Base-by-base conservation (phyloP, 1,284 basidiomycete species). In the Ganoderma boninense region DNA sequence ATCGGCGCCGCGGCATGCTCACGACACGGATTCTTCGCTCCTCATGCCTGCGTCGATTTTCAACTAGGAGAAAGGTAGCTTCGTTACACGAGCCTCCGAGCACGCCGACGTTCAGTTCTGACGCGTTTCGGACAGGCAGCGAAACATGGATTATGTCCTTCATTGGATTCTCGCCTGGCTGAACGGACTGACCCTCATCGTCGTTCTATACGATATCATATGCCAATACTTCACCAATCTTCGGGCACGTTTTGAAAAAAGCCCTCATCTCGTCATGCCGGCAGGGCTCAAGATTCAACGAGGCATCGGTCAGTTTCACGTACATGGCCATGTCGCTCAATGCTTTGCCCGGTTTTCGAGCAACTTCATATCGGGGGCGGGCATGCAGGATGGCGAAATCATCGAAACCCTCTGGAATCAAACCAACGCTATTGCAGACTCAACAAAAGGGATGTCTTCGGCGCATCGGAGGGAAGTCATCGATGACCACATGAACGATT, bases 401-500 rank as follows among this genome's bases (percentile, higher is more conserved):
- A 42, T 77, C 1, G 75, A 77, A 40, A 75, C 74, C 4, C 60
- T 77, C 0, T 78, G 77, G 76, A 68, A 71, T 16, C 23, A 64
- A 5, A 56, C 74, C 16, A 74, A 78, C 46, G 65, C 69, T 14
- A 65, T 74, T 16, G 49, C 73, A 0, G 66, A 72, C 38, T 71
- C 68, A 35, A 72, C 70, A 11, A 54, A 71, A 0, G 69, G 68
- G 1, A 75, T 76, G 74, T 56, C 70, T 0, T 20, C 54, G 18
- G 62, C 68, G 5, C 73, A 75, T 44, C 40, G 74, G 0, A 75
- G 73, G 14, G 77, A 78, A 44, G 40, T 69, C 4, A 66, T 77
- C 5, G 73, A 78, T 49, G 70, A 76, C 40, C 64, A 69, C 61
- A 75, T 78, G 74, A 69, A 74, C 43, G 73, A 78, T 42, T 76